Conservation (phyloP, 1,284 basidiomycete genomes). For the Microbotryum silenes-acaulis region DNA sequence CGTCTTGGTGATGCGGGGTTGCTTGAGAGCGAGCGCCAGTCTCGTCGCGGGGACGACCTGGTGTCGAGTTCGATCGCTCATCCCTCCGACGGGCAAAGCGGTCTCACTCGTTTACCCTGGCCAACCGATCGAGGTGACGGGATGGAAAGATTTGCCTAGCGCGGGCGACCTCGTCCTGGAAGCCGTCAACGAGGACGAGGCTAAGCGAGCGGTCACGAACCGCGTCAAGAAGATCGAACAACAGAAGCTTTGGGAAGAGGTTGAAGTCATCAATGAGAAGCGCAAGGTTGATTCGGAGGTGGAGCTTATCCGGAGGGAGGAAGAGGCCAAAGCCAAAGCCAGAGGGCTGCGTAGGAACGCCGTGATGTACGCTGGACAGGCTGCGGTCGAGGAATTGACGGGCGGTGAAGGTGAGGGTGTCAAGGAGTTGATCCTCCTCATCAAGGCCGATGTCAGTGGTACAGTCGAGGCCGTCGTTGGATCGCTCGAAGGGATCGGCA, state of each 20-base stretch:
- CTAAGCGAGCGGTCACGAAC: conserved; percentile 79
- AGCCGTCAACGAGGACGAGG: conserved; percentile 61
- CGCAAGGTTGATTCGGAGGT: conserved; percentile 52
- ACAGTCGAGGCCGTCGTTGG: conserved; percentile 88
- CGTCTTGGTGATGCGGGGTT: conserved; percentile 76
- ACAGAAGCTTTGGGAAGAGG: conserved; percentile 62
- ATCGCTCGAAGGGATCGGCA: conserved; percentile 79
- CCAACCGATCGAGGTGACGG: conserved; percentile 80
- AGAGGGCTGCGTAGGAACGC: conserved; percentile 31
- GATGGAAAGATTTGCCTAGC: conserved; percentile 88
- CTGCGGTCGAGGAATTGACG: conserved; percentile 22
- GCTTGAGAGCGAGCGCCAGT: conserved; percentile 59
- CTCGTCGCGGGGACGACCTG: conserved; percentile 73
- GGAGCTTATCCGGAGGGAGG: conserved; percentile 49
- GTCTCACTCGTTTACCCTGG: conserved; percentile 68
- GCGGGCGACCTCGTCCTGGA: conserved; percentile 88
- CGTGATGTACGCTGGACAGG: conserved; percentile 33
- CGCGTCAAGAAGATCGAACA: conserved; percentile 63
- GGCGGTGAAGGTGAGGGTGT: conserved; percentile 40
- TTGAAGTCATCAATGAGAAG: conserved; percentile 68
- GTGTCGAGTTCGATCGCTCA: conserved; percentile 75
- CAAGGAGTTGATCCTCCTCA: conserved; percentile 67
- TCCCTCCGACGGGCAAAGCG: conserved; percentile 60
- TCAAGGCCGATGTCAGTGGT: conserved; percentile 93
- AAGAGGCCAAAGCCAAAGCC: conserved; percentile 40